phyloP scores from a whole-genome alignment of 2,329 filamentous ascomycete genomes.

The Aureobasidium mangrovei region DNA sequence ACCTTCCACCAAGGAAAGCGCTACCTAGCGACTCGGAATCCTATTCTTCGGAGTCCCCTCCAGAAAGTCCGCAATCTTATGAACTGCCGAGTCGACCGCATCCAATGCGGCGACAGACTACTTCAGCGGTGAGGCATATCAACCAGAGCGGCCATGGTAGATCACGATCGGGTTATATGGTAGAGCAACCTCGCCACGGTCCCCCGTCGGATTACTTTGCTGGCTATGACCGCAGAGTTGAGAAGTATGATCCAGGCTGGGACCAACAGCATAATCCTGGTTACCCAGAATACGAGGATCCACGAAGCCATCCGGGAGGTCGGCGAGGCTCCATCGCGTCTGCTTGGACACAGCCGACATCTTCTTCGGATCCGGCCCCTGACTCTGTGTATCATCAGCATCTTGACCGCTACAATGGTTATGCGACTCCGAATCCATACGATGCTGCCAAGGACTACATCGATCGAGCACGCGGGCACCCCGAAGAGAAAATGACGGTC shows the following conservation, averaged over 20 bases:
- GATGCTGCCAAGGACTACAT: neutral
- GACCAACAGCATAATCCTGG: neutral
- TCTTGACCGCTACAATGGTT: neutral
- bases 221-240: neutral
- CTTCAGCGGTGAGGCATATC: neutral
- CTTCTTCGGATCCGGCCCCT: neutral
- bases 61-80: constrained; percentile 1
- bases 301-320: neutral
- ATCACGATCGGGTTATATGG: neutral
- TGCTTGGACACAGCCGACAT: constrained; percentile 1
- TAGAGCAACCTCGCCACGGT: neutral
- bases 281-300: neutral
- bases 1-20: neutral
- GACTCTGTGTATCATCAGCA: neutral
- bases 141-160: neutral
- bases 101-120: neutral
- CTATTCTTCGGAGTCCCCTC: constrained; percentile 1
- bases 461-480: neutral
- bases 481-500: neutral
- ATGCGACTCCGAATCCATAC: neutral
- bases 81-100: neutral
- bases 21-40: constrained; percentile 1
- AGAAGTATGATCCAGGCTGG: neutral
- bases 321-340: neutral
- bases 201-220: too few relatives aligned